Percentiles rank a stretch among this genome's conserved stretches.
Conservation (phyloP, 139 green algal species). For the Chlorokybus atmophyticus region DNA sequence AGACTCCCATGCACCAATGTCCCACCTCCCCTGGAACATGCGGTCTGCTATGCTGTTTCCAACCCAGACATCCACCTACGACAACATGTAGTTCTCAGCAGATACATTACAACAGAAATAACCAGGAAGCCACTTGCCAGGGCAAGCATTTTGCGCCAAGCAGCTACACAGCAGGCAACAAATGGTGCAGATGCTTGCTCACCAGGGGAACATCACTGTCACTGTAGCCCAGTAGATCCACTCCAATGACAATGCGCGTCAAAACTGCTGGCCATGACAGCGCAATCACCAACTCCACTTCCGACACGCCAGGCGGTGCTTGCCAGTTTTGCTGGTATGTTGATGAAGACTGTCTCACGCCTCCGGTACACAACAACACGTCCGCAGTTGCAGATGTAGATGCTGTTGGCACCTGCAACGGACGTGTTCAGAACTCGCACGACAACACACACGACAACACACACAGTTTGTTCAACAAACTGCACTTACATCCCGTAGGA, state of each 20-base stretch:
- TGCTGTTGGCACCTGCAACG: constrained; percentile 4
- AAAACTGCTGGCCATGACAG: constrained; percentile 3
- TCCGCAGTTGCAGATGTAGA: neutral
- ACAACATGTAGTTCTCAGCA: too few relatives aligned
- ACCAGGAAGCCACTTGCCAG: too few relatives aligned
- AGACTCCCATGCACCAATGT: neutral
- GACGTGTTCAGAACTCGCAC: neutral
- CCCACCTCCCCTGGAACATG: neutral
- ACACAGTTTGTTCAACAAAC: neutral
- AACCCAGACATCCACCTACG: neutral
- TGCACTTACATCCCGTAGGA: neutral
- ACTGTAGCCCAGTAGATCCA: too few relatives aligned
- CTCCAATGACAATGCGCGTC: neutral
- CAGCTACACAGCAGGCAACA: too few relatives aligned
- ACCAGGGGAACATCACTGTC: too few relatives aligned
- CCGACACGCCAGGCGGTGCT: neutral
- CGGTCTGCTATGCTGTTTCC: neutral
- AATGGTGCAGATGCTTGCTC: too few relatives aligned
- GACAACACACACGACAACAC: neutral
- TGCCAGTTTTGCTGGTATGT: neutral
- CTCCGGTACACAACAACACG: neutral
- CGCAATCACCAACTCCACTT: constrained; percentile 13
- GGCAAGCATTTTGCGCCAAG: too few relatives aligned
- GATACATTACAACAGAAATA: too few relatives aligned
- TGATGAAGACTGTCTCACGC: neutral